Evolutionary conservation across 108 stramenopile species (phyloP).

Genomic region (Skeletonema potamos): DNA sequence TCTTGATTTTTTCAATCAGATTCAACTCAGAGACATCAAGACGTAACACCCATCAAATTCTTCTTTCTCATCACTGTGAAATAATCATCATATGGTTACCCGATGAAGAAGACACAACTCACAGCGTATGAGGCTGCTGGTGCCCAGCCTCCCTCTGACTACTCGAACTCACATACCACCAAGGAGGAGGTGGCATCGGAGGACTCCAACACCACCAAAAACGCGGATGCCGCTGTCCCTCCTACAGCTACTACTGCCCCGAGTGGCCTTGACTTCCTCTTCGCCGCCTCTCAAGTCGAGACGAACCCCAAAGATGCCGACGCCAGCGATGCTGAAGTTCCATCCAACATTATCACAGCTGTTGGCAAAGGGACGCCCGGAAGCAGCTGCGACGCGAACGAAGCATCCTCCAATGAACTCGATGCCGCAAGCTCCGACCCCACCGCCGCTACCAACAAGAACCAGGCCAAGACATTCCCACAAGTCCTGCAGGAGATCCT

Average conservation of each 20-base stretch:
- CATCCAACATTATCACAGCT: neutral
- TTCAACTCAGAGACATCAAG: too few relatives aligned
- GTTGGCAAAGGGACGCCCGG: neutral
- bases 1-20: too few relatives aligned
- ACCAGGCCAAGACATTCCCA: slow-evolving; percentile 17
- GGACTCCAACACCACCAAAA: too few relatives aligned
- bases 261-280: neutral
- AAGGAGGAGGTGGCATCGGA: too few relatives aligned
- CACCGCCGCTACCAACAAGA: neutral
- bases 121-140: too few relatives aligned
- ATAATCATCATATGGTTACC: too few relatives aligned
- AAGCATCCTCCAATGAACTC: neutral
- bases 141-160: too few relatives aligned
- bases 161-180: too few relatives aligned
- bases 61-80: too few relatives aligned
- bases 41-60: too few relatives aligned
- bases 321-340: neutral
- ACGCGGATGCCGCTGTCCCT: too few relatives aligned
- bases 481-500: slow-evolving; percentile 25
- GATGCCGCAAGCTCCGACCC: neutral
- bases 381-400: neutral
- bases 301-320: neutral
- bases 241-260: neutral
- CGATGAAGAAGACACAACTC: too few relatives aligned
- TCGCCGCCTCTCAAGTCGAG: neutral